Evolutionary conservation across 2,329 filamentous ascomycete species (phyloP), one percentile per base, ranked within the genome.

Genomic region (Ilyonectria mors-panacis): DNA sequence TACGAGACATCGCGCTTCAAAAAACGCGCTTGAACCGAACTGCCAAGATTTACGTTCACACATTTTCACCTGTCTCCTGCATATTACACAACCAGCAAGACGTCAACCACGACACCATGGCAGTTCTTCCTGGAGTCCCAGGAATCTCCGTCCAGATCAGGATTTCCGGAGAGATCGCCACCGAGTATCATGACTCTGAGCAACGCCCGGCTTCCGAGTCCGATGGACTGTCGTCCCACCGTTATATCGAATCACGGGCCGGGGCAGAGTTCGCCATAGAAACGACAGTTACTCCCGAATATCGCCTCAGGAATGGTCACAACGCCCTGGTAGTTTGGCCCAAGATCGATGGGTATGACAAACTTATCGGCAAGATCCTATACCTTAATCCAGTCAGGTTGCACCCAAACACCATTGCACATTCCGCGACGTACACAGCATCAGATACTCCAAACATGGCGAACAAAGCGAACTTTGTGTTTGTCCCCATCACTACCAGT

Each of bases 221-320:
- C 8, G n/a, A 21, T n/a, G 2, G 3, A 13, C 59, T 54, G 0
- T 55, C n/a, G 2, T 63, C 44, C 8, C 53, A 28, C 10, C 74
- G 67, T 26, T 78, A 74, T 9, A 75, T 78, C 5, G 75, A 78
- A 30, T 75, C 75, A 4, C 65, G 62, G 15, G 70, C 69, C 1
- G 70, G 63, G 2, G 67, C 68, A 2, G 33, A 63, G 1, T 78
- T 74, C 28, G 8, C 48, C 2, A n/a, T 78, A 12, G 66, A 73
- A 30, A 2, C 55, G 1, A 37, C 17, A 0, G 8, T 67, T 2
- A 21, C 60, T 2, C 6, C 42, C 1, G n/a, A 44, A 1, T 62
- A 66, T 9, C 12, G 26, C 13, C 13, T 33, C 3, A 12, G n/a
- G 1, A 1, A 0, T 1, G 3, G 1, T 0, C 35, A 51, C 3